Evolutionary conservation across 1,284 basidiomycete genomes (phyloP).

Genomic region (Ceratobasidium sp.): DNA sequence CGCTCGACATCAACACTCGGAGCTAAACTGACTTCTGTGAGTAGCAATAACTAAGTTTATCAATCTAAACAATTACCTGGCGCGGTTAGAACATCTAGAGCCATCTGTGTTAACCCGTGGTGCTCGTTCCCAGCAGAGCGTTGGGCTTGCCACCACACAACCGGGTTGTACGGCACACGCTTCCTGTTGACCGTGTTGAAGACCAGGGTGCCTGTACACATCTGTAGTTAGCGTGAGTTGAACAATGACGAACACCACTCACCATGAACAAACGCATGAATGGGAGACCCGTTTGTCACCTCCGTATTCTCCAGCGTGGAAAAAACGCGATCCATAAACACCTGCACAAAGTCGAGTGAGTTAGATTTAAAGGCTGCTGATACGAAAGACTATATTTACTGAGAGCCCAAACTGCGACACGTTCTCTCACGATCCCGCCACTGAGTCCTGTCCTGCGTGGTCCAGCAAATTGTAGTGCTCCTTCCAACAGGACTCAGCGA

Average conservation of each 20-base stretch:
- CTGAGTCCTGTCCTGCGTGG: background rate
- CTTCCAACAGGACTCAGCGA: background rate
- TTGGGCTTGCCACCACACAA: conserved; percentile 1
- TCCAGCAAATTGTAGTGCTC: background rate
- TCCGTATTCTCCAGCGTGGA: background rate
- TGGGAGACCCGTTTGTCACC: background rate
- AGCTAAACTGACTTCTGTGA: background rate
- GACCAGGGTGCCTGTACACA: background rate
- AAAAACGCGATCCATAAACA: background rate
- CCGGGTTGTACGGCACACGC: background rate
- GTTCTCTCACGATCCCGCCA: background rate
- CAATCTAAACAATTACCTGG: background rate
- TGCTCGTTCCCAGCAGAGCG: background rate
- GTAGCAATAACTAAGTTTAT: too few species aligned
- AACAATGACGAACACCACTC: background rate
- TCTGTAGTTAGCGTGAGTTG: background rate
- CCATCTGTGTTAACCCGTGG: conserved; percentile 1
- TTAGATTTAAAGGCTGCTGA: background rate
- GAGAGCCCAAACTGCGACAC: background rate
- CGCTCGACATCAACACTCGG: conserved; percentile 16
- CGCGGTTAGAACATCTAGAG: background rate
- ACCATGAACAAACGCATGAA: background rate
- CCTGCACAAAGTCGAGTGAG: background rate
- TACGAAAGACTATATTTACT: background rate
- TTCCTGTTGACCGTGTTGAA: background rate